Conservation (phyloP, 1,284 basidiomycete species). For the Cystobasidium sp. region DNA sequence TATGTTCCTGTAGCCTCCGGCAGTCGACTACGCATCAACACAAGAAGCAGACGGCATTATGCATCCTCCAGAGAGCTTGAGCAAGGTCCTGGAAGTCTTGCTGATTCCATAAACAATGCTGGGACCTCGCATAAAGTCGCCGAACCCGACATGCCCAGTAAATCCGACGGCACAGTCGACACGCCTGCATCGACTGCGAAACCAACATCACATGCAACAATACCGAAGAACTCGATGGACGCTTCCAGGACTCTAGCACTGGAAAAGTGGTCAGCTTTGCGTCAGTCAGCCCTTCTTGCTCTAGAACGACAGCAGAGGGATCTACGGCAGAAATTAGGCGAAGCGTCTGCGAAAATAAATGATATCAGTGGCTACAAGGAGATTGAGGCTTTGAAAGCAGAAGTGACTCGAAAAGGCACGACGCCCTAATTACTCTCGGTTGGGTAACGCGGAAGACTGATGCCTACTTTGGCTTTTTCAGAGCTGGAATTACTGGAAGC, state of each 20-base stretch:
- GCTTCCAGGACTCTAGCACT: conserved; percentile 45
- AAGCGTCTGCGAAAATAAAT: conserved; percentile 77
- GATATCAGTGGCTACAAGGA: conserved; percentile 85
- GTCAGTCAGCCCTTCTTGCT: conserved; percentile 42
- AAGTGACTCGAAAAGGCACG: conserved; percentile 78
- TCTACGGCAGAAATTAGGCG: conserved; percentile 61
- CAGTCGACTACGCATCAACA: neutral
- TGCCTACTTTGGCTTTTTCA: conserved; percentile 5
- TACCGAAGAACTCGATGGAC: neutral
- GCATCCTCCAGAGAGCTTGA: neutral
- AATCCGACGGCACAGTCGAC: too few species aligned
- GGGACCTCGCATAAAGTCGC: too few species aligned
- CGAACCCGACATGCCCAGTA: neutral
- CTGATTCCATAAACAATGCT: neutral
- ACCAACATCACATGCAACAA: neutral
- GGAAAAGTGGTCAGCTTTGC: conserved; percentile 43
- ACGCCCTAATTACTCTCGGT: conserved; percentile 46
- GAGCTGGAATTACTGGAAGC: conserved; percentile 47
- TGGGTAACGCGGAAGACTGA: neutral
- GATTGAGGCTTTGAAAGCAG: conserved; percentile 78
- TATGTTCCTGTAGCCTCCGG: neutral
- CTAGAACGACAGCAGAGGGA: conserved; percentile 42
- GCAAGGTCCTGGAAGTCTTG: neutral
- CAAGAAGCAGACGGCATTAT: neutral
- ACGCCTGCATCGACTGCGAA: neutral